Percentiles rank a stretch among this genome's conserved stretches.
phyloP scores from a whole-genome alignment of 345 rosid genomes.

The Eucalyptus polybractea region DNA sequence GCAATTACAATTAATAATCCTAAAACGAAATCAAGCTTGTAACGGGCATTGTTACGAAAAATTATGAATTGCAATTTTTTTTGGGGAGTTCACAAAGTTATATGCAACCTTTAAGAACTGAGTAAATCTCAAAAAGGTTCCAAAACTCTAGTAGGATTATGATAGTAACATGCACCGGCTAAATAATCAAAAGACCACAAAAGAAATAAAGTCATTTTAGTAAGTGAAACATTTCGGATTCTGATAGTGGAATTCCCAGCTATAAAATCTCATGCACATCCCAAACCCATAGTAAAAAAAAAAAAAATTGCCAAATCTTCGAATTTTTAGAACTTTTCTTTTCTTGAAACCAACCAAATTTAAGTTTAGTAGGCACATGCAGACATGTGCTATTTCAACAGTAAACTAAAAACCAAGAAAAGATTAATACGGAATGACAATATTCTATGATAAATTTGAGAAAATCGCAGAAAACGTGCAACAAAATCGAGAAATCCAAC shows the following conservation, averaged over 20 bases:
- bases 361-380: not conserved
- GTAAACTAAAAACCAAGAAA: not conserved
- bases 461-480: rapidly evolving
- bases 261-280: not conserved
- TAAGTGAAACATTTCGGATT: not conserved
- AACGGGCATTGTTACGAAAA: not conserved
- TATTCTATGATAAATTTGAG: rapidly evolving
- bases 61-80: not conserved
- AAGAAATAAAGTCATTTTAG: not conserved
- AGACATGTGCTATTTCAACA: not conserved
- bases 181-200: not conserved
- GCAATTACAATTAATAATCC: not conserved
- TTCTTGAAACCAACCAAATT: rapidly evolving
- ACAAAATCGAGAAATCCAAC: not conserved
- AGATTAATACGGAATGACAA: not conserved
- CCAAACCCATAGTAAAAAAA: not conserved
- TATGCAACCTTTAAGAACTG: not conserved
- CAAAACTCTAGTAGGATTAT: not conserved
- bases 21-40: not conserved
- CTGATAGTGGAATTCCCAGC: rapidly evolving
- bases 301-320: not conserved
- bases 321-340: rapidly evolving
- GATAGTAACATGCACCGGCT: rapidly evolving
- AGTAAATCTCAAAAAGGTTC: not conserved
- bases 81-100: not conserved